Conservation (phyloP, 2,329 filamentous ascomycete species). For the Colletotrichum spinosum region DNA sequence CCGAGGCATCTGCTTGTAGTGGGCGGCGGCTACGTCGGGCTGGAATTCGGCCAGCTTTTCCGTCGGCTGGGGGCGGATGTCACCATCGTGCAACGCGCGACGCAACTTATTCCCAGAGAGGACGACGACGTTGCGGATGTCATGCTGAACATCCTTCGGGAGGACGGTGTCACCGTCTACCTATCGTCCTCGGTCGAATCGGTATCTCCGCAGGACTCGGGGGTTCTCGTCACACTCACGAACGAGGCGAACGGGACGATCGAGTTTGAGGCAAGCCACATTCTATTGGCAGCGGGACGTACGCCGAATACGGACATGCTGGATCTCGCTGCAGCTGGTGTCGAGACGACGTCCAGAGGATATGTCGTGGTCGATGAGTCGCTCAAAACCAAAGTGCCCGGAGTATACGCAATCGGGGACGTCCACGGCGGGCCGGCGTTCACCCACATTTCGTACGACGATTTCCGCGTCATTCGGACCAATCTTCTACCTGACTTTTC, state of each 20-base stretch:
- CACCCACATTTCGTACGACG: slow-evolving; percentile 68
- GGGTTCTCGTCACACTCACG: slow-evolving; percentile 37
- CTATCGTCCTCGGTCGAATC: slow-evolving; percentile 49
- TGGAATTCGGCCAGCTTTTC: slow-evolving; percentile 67
- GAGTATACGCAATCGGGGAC: slow-evolving; percentile 63
- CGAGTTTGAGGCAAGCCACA: slow-evolving; percentile 54
- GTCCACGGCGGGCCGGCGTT: slow-evolving; percentile 64
- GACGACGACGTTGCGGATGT: slow-evolving; percentile 60
- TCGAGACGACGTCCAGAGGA: slow-evolving; percentile 53
- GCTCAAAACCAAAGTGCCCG: slow-evolving; percentile 55
- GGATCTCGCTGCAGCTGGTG: slow-evolving; percentile 53
- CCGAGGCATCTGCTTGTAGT: slow-evolving; percentile 62
- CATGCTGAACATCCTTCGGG: slow-evolving; percentile 54
- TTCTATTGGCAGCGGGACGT: slow-evolving; percentile 63
- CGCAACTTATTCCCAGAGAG: slow-evolving; percentile 57
- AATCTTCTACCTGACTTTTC: slow-evolving; percentile 52
- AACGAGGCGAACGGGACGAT: slow-evolving; percentile 38
- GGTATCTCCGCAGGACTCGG: slow-evolving; percentile 38
- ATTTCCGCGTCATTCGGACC: slow-evolving; percentile 62
- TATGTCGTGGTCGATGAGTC: slow-evolving; percentile 57
- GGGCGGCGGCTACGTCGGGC: slow-evolving; percentile 64
- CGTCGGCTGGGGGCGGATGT: slow-evolving; percentile 61
- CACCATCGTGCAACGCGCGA: slow-evolving; percentile 57
- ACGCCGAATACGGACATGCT: slow-evolving; percentile 61
- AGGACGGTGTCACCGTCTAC: slow-evolving; percentile 59